Base-by-base conservation (phyloP, 371 early-diverging fungal species). In the Chytridium lagenaria region DNA sequence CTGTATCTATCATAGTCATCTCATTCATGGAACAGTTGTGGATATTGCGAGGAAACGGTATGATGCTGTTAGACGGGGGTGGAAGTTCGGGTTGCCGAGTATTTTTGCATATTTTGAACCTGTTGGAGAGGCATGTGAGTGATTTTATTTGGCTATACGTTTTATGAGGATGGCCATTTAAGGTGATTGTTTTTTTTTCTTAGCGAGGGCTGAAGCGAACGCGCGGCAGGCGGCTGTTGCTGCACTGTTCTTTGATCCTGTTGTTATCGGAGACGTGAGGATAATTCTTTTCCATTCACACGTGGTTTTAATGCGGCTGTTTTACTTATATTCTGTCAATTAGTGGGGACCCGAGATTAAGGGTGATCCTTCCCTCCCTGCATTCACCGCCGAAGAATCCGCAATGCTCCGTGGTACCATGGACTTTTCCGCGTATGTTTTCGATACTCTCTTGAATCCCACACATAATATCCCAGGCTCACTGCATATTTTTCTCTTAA, bases 391-490 rank as follows among this genome's bases (percentile, higher is more conserved):
- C 22, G 69, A 28, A 19, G 67, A 80, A 38, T 37, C 70, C 38
- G 64, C 19, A 7, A 7, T 74, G 10, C 59, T 80, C 50, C 65
- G 52, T 51, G 73, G 73, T 28, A 68, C 77, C 26, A 44, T 68
- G 19, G 80, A 80, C 55, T 80, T 72, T 80, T 39, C 71, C 74
- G 19, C 49, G 70, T 37, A 79, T 77, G 70, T 72, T n/a, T n/a
- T n/a, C 37, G 28, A 31, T 36, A 31, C 31, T 31, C 37, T 23
- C 22, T 15, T 1, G 1, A 49, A 40, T n/a, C 67, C 15, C 67
- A 67, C 44, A 19, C 50, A 44, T 12, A 44, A 59, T 33, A 19
- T 0, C 59, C 0, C 65, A 64, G 36, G 65, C 37, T 12, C 37
- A 33, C n/a, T 31, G 23, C 5, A 7, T 31, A 7, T 12, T 57